These are phyloP conservation scores for Pseudogymnoascus sp. DNA, from an alignment of 2,329 filamentous ascomycete species.

Conservation along the genomic window DNA sequence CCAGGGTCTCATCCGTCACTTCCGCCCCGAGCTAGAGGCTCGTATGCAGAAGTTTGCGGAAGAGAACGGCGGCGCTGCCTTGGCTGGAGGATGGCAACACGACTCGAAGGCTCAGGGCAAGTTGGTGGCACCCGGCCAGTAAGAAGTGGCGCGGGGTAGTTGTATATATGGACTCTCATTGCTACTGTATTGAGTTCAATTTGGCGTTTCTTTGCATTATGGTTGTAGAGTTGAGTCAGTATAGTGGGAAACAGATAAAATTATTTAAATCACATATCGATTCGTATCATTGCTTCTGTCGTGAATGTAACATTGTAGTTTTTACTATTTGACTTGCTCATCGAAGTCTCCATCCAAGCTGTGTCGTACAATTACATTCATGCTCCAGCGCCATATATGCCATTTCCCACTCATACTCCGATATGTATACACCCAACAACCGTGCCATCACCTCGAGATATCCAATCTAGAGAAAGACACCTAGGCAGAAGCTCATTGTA, in stretches of 20 bases:
- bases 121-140: constrained; percentile 85
- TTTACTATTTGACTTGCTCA: background rate
- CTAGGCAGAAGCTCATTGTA: background rate
- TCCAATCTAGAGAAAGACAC: background rate
- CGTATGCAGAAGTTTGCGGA: constrained; percentile 75
- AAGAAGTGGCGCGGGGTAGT: constrained; percentile 30
- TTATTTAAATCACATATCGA: constrained; percentile 3
- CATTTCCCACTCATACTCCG: background rate
- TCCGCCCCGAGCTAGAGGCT: constrained; percentile 89
- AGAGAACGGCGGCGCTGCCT: constrained; percentile 62
- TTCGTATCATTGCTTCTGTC: background rate
- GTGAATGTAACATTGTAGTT: background rate
- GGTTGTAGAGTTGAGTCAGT: constrained; percentile 10
- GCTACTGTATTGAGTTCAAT: constrained; percentile 7
- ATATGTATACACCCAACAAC: background rate
- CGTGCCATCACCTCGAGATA: background rate
- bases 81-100: constrained; percentile 83
- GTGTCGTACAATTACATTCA: background rate
- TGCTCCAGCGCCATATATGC: constrained; percentile 3
- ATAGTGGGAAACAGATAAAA: constrained; percentile 6
- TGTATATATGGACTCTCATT: constrained; percentile 20
- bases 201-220: constrained; percentile 10
- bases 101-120: constrained; percentile 69
- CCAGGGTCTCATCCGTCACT: constrained; percentile 96
- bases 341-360: background rate